Evolutionary conservation across 208 protist genomes (phyloP), one percentile per base, ranked within the genome.

Genomic region (Angomonas desouzai): DNA sequence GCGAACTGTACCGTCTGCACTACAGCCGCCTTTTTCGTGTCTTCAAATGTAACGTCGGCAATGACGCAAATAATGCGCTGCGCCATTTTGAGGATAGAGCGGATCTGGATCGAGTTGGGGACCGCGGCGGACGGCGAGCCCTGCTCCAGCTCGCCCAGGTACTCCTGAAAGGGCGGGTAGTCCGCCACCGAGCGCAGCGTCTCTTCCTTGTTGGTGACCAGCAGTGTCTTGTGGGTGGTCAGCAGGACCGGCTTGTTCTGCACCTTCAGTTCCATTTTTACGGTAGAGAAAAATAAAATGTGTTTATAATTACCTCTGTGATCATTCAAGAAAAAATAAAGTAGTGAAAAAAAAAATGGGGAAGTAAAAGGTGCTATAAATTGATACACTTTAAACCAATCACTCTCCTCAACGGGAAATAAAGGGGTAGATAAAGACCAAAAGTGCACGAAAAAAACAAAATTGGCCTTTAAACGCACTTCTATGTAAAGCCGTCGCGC

Each of bases 201-300:
- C 32, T 68, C 57, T 20, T 66, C 43, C 49, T 74, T 67, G 29
- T 67, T 66, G 16, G 68, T 59, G 63, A 82, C 77, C 36, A 69
- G 64, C 63, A 81, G 89, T n/a, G 79, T 82, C 48, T 89, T 89
- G 72, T 92, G 81, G 29, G 76, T 79, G 16, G 82, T 77, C 36
- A 92, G 64, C 6, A 87, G 60, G 43, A 80, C 82, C 10, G 49
- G 55, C 36, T 43, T 47, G n/a, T 67, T 59, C 10, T 68, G 66
- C 13, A 92, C 66, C n/a, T 62, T 33, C 0, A 92, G 13, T 36
- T 92, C 85, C 85, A 92, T 92, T 30, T 25, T 7, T 11, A 33
- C 32, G 4, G 4, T 53, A 25, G 4, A 27, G 13, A 40, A 40
- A 40, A 40, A 40, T 40, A 40, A 40, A 18, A 40, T 40, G 13